Evolutionary conservation across 192 early-diverging fungal genomes (phyloP), one percentile per base, ranked within the genome.

Genomic region (Gaertneriomyces sp.): DNA sequence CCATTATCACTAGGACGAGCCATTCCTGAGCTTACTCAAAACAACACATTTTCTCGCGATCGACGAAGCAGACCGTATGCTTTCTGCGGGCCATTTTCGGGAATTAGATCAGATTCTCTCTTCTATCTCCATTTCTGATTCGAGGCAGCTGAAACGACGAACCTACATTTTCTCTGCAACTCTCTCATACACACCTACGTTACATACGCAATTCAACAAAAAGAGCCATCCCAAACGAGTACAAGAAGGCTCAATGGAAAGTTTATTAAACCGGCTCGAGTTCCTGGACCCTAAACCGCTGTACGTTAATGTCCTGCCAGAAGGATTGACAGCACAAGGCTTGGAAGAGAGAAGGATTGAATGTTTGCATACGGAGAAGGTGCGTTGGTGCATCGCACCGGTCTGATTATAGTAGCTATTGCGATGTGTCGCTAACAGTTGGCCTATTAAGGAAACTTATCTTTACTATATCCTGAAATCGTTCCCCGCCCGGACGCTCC

Each of bases 81-180:
- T 99, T 60, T 91, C 98, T 60, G 83, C 89, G 84, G 94, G 94
- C 7, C 96, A 97, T 78, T 90, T 90, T 68, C 78, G 82, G 17
- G 91, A 93, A 68, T 78, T 99, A 43, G 82, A 93, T 47, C 68
- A 75, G 20, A 93, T 97, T 64, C 90, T 77, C 42, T 53, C 50
- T 7, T 62, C 55, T 7, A 67, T 82, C 41, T 74, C 72, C 6
- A 3, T 68, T 33, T 33, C 25, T 33, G 25, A 33, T 17, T 49
- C 47, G 12, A 17, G 17, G 47, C 47, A 49, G 17, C 47, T 17
- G 14, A n/a, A 14, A 16, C 85, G 91, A 39, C 94, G 95, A 68
- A 96, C 93, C 0, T 89, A 95, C 73, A 85, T 98, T 45, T 98
- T 92, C 65, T 96, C 96, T 7, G 96, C 96, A 7, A 98, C 96